These are phyloP conservation scores for Xylaria hypoxylon DNA, from an alignment of 2,329 filamentous ascomycete species.

Conservation along the genomic window DNA sequence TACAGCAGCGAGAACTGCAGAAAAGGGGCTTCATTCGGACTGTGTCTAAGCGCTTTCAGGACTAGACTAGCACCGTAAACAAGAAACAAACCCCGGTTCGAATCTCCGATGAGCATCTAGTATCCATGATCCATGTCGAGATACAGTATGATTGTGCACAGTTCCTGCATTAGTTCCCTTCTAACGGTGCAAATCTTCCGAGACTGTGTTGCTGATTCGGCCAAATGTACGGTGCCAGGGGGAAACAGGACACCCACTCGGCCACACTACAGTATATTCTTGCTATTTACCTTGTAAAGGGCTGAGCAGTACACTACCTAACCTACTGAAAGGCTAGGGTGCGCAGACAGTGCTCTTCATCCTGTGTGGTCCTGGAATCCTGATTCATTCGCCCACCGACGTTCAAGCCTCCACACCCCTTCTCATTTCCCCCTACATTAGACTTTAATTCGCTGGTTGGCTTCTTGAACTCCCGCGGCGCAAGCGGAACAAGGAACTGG, in stretches of 20 bases:
- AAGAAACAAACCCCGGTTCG: slow-evolving; percentile 28
- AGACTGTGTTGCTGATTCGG: slow-evolving; percentile 16
- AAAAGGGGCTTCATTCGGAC: slow-evolving; percentile 32
- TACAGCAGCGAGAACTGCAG: slow-evolving; percentile 19
- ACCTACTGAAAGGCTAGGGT: not conserved
- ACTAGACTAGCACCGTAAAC: slow-evolving; percentile 14
- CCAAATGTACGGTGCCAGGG: slow-evolving; percentile 27
- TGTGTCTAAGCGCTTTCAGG: slow-evolving; percentile 18
- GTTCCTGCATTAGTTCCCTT: slow-evolving; percentile 46
- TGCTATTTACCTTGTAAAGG: slow-evolving; percentile 4
- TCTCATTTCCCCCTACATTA: slow-evolving; percentile 51
- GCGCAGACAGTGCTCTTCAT: slow-evolving; percentile 42
- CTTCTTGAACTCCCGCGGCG: slow-evolving; percentile 42
- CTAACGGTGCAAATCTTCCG: slow-evolving; percentile 31
- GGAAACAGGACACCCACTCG: not conserved
- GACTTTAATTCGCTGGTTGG: slow-evolving; percentile 48
- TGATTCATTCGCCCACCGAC: slow-evolving; percentile 34
- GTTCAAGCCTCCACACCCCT: slow-evolving; percentile 47
- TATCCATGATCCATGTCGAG: slow-evolving; percentile 33
- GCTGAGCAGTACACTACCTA: not conserved
- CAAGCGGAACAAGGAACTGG: slow-evolving; percentile 35
- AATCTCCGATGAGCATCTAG: slow-evolving; percentile 24
- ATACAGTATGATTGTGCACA: slow-evolving; percentile 35
- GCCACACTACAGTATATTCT: not conserved
- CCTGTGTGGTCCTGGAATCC: slow-evolving; percentile 24